These are phyloP conservation scores for Pichia paraexigua DNA, from an alignment of 805 yeast genomes.

Conservation along the genomic window DNA sequence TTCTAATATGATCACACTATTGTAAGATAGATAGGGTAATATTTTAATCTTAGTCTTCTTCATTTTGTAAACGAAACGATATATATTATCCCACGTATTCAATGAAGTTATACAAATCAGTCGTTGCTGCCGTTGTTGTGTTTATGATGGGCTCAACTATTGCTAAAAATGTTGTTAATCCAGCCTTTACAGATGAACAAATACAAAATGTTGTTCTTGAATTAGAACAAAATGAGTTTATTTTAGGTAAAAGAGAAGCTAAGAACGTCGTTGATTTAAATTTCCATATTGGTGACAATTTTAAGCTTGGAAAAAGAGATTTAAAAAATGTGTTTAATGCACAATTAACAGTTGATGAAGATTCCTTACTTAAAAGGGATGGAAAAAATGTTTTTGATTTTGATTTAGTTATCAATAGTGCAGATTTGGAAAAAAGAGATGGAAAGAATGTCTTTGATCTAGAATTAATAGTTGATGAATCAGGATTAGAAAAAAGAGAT, in stretches of 20 bases:
- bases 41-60: not conserved
- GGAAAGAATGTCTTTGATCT: constrained; percentile 15
- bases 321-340: constrained; percentile 10
- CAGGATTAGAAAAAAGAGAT: constrained; percentile 5
- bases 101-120: constrained; percentile 1
- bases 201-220: constrained; percentile 3
- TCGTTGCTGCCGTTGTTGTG: not conserved
- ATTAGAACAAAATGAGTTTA: constrained; percentile 6
- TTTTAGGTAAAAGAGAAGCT: constrained; percentile 9
- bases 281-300: constrained; percentile 8
- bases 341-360: constrained; percentile 14
- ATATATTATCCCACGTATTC: not conserved
- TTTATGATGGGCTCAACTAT: not conserved
- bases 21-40: no score
- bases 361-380: constrained; percentile 10
- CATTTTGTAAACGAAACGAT: not conserved
- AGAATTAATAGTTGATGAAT: constrained; percentile 14
- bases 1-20: no score
- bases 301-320: constrained; percentile 8
- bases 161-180: constrained; percentile 5
- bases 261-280: constrained; percentile 13
- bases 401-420: constrained; percentile 13
- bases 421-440: constrained; percentile 14
- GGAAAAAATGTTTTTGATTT: constrained; percentile 9
- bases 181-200: constrained; percentile 2